Conservation (phyloP, 2,329 filamentous ascomycete genomes). For the Xylariaceae sp. region DNA sequence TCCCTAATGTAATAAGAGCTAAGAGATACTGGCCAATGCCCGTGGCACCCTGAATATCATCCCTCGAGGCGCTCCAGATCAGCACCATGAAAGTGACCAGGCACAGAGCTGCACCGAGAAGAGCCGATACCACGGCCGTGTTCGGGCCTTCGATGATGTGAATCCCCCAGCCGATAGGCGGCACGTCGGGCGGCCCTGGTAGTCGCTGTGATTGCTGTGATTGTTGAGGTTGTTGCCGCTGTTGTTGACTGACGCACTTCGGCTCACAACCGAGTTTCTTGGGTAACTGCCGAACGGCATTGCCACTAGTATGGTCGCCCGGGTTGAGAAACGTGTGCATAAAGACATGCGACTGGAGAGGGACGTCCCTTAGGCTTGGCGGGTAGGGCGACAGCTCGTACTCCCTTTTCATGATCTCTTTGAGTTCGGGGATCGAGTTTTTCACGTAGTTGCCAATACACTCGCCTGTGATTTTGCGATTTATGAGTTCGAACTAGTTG, state of each 20-base stretch:
- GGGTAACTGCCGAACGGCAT: conserved; percentile 6
- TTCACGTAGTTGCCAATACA: conserved; percentile 17
- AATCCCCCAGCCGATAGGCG: neutral
- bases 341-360: conserved; percentile 19
- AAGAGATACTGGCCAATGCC: conserved; percentile 13
- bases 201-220: no score
- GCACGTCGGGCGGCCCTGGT: neutral
- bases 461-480: conserved; percentile 13
- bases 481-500: conserved; percentile 17
- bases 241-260: neutral
- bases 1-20: conserved; percentile 3
- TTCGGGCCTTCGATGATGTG: neutral
- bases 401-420: conserved; percentile 12
- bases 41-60: conserved; percentile 9
- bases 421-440: conserved; percentile 12
- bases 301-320: conserved; percentile 13
- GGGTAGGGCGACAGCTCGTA: conserved; percentile 19
- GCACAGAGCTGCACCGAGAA: conserved; percentile 2
- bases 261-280: conserved; percentile 13
- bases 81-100: conserved; percentile 5
- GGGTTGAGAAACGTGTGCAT: conserved; percentile 22
- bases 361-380: conserved; percentile 12
- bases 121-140: neutral
- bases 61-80: conserved; percentile 3
- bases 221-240: neutral